Base-by-base conservation (phyloP, 768 basidiomycete species). In the Lactarius hatsudake region DNA sequence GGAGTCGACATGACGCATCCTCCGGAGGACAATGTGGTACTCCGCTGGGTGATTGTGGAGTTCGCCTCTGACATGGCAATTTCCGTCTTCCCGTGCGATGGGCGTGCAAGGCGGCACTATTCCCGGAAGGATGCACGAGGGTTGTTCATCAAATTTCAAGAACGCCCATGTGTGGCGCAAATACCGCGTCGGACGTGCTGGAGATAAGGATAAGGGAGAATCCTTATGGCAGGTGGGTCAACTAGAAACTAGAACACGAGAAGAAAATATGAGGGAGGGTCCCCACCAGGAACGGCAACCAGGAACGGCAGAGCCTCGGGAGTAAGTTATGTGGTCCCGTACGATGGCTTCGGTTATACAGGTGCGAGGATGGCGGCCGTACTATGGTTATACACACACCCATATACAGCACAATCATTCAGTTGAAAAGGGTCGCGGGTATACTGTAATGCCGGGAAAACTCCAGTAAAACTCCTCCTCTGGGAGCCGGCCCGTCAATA, bases 81-180 rank as follows among this genome's bases (percentile, higher is more conserved):
- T 66, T 54, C 36, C 30, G 36, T 60, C n/a, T 54, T 10, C 32
- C 30, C 30, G 3, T 20, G 36, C 53, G 58, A 51, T 36, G 45
- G n/a, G 40, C 10, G 9, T 65, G 58, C 38, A 36, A 54, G 30
- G 57, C 30, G 45, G 63, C 57, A 34, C 32, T 32, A 38, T 60
- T 59, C 51, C 13, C 28, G 15, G 20, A 54, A 65, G 28, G 51
- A 65, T 36, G 18, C 26, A 23, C 32, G 32, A 38, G 18, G 56
- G 3, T 32, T 55, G 8, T 26, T 7, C 7, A 1, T 5, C 2
- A 3, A 10, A 23, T 34, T 32, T 20, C 20, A 17, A 3, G 13
- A 38, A 36, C 28, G 23, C n/a, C 12, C 64, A 28, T 64, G 43
- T 56, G 55, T 56, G 56, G 63, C 57, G 57, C 48, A 30, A 59